Base-by-base conservation (phyloP, 2,329 filamentous ascomycete genomes). In the Teratosphaeria gauchensis region DNA sequence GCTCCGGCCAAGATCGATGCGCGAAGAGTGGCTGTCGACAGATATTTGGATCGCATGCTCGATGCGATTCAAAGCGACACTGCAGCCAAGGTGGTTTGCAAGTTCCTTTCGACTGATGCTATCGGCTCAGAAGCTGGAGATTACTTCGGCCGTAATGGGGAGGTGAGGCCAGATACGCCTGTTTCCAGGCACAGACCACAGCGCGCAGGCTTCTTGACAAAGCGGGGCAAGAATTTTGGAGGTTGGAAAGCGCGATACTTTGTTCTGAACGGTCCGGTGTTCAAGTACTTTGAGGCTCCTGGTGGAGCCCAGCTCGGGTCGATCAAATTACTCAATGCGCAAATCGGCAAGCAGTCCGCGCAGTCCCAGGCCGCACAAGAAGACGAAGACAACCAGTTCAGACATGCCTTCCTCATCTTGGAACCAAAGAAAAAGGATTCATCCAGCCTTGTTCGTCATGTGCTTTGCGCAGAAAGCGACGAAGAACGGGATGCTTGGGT, bases 391-490 rank as follows among this genome's bases (percentile, higher is more conserved):
- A 95, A 95, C 69, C 90, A 97, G 72, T 99, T 96, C 71, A 88
- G 94, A 5, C 94, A 99, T 75, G 94, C 94, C 0, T 99, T 99
- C 76, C 78, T 97, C 53, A 89, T 99, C 57, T 73, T 97, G 56
- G 94, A 99, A 70, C 92, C 92, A 1, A 99, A 99, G 78, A 90
- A 91, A 73, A 97, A 96, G 74, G 94, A 99, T 69, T 91, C 91
- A 0, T 86, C 81, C 24, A 91, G 88, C 65, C 82, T 92, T 56
- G 90, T 96, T 28, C 89, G 92, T 64, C 94, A 99, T 72, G 92
- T 99, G 0, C 79, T 99, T 19, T 99, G 94, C 72, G 92, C 94
- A 0, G 94, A 99, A 74, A 97, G 89, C 68, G 94, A 99, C 67
- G 82, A 81, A 60, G 94, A 99, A 76, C 85, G 94, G 60, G 94